Evolutionary conservation across 352 stramenopile species (phyloP), one percentile per base, ranked within the genome.

Genomic region (Thalassiosira mediterranea): DNA sequence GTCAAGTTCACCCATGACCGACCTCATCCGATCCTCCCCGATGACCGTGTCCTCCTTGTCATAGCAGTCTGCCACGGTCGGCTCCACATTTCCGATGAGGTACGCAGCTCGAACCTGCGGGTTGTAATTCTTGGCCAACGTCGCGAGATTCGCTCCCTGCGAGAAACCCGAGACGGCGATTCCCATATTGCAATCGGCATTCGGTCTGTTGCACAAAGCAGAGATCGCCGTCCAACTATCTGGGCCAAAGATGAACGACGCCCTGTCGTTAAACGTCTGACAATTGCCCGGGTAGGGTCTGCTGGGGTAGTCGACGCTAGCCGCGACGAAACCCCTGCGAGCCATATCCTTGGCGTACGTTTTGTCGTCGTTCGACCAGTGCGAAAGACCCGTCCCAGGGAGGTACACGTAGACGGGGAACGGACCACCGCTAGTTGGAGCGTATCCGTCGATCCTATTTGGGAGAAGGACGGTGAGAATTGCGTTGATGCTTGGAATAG

Each of bases 331-430:
- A 26, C 19, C 46, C 19, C 19, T 13, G 8, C 13, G 13, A 10
- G 46, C 46, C 46, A 54, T 54, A 23, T 54, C 46, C 19, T 25
- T 13, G 5, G 46, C 19, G 13, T 54, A n/a, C 8, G 19, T 25
- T 23, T 54, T n/a, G 13, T 26, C 46, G 19, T 54, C 46, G 19
- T 8, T n/a, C 10, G 11, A 25, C 46, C 46, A 54, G 37, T 44
- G 37, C 5, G 11, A 25, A 7, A 25, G 8, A 8, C 46, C 46
- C 17, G 46, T 54, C 5, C 46, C 46, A 13, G 46, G 5, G 13
- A 54, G 46, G 8, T n/a, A 25, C 46, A 54, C 19, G 46, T 54
- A 54, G 46, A 54, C 13, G 10, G 46, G 46, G 37, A 44, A 44
- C 37, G 37, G 37, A 8, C 37, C 37, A 8, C 8, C 8, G 37